Evolutionary conservation across 2,329 filamentous ascomycete species (phyloP).

Genomic region (Tolypocladium nubicola): DNA sequence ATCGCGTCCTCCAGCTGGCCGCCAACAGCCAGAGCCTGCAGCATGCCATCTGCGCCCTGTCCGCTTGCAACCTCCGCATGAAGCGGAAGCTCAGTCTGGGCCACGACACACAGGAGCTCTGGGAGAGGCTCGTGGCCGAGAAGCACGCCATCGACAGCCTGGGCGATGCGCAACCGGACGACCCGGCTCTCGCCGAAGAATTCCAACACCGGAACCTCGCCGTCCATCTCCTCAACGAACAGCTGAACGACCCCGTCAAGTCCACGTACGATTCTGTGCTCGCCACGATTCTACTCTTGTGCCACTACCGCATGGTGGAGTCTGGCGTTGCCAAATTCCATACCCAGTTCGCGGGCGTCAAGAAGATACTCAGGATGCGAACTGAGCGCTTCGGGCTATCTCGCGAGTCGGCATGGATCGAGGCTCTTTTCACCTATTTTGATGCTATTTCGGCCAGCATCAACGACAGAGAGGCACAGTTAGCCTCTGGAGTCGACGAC

Average conservation of each 20-base stretch:
- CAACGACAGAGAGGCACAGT: constrained; percentile 81
- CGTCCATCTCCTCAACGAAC: constrained; percentile 72
- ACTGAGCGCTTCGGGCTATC: constrained; percentile 34
- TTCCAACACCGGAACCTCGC: constrained; percentile 73
- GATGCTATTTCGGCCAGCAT: constrained; percentile 87
- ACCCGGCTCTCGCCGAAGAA: constrained; percentile 65
- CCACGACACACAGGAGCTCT: constrained; percentile 41
- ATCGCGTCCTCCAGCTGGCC: constrained; percentile 71
- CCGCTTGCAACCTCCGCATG: constrained; percentile 85
- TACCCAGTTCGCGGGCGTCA: constrained; percentile 85
- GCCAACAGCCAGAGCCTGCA: constrained; percentile 72
- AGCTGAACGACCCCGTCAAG: constrained; percentile 65
- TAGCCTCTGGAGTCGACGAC: constrained; percentile 57
- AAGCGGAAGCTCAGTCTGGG: constrained; percentile 57
- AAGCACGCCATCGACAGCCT: constrained; percentile 32
- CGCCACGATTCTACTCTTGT: constrained; percentile 77
- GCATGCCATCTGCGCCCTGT: constrained; percentile 81
- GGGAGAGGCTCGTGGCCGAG: constrained; percentile 36
- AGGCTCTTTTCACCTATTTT: constrained; percentile 87
- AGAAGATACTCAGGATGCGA: constrained; percentile 75
- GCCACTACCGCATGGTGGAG: constrained; percentile 88
- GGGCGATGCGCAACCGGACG: constrained; percentile 39
- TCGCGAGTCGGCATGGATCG: constrained; percentile 78
- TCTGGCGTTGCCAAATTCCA: constrained; percentile 89
- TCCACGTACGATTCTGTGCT: constrained; percentile 79